Conservation (phyloP, 2,329 filamentous ascomycete species). For the Fusarium sp. region DNA sequence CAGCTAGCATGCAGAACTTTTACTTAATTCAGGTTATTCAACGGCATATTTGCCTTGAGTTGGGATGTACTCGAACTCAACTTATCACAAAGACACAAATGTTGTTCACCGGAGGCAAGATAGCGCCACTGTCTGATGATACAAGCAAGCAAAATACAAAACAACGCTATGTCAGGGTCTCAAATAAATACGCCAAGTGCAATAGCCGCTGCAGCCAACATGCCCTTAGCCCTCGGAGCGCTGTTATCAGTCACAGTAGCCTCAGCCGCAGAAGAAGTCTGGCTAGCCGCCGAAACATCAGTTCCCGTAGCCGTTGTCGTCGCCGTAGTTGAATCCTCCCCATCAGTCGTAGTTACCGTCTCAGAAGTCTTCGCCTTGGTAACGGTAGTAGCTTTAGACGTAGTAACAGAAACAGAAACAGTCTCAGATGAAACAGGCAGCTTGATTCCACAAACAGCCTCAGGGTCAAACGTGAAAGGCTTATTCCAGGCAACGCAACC, state of each 20-base stretch:
- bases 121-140: too few species aligned
- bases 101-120: too few species aligned
- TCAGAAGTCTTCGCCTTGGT: neutral
- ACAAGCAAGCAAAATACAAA: too few species aligned
- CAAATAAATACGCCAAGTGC: neutral
- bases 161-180: too few species aligned
- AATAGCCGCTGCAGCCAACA: fast-evolving
- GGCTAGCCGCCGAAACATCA: neutral
- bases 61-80: too few species aligned
- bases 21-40: too few species aligned
- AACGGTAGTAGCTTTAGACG: neutral
- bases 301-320: neutral
- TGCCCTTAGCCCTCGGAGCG: neutral
- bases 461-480: constrained; percentile 5
- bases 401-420: neutral
- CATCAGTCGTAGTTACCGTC: neutral
- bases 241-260: neutral
- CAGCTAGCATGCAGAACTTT: too few species aligned
- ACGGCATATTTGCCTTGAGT: too few species aligned
- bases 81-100: too few species aligned
- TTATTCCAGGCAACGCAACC: neutral
- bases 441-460: constrained; percentile 17
- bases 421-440: neutral
- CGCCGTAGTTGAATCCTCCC: fast-evolving
- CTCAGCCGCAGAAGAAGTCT: neutral